Percentiles rank a stretch among this genome's conserved stretches.
Evolutionary conservation across 2,329 filamentous ascomycete genomes (phyloP).

Genomic region (Fusarium sp.): DNA sequence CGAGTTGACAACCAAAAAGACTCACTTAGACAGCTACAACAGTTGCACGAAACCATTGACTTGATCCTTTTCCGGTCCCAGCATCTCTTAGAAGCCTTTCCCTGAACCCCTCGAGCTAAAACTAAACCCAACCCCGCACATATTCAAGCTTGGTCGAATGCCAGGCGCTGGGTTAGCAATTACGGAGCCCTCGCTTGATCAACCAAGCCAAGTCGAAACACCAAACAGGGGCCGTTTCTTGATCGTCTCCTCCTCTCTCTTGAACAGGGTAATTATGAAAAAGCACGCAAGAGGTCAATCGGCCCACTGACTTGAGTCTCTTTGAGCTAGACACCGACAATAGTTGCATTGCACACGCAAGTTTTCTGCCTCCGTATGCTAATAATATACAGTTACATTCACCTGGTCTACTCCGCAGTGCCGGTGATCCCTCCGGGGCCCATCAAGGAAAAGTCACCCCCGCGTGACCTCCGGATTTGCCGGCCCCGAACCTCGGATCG

Average conservation of each 20-base stretch:
- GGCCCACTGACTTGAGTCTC: too few relatives aligned
- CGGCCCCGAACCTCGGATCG: conserved; percentile 32
- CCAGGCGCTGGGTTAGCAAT: conserved; percentile 43
- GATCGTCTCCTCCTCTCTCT: not conserved
- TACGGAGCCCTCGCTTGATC: conserved; percentile 12
- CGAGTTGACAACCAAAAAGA: not conserved
- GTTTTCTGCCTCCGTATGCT: not conserved
- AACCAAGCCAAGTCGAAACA: not conserved
- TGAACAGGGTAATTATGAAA: not conserved
- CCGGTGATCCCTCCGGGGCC: not conserved
- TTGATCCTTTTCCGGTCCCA: conserved; percentile 20
- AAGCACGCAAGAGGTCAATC: not conserved
- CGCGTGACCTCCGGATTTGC: conserved; percentile 9
- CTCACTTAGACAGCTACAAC: not conserved
- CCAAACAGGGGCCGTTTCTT: not conserved
- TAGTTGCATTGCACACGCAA: too few relatives aligned
- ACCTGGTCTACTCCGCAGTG: not conserved
- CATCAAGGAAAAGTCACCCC: not conserved
- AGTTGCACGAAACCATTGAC: not conserved
- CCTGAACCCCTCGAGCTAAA: conserved; percentile 12
- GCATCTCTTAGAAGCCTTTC: conserved; percentile 14
- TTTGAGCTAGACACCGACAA: too few relatives aligned
- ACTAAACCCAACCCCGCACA: conserved; percentile 24
- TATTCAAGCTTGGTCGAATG: conserved; percentile 38
- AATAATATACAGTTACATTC: conserved; percentile 8